Evolutionary conservation across 345 rosid species (phyloP), one percentile per base, ranked within the genome.

Genomic region (Hypericum androsaemum): DNA sequence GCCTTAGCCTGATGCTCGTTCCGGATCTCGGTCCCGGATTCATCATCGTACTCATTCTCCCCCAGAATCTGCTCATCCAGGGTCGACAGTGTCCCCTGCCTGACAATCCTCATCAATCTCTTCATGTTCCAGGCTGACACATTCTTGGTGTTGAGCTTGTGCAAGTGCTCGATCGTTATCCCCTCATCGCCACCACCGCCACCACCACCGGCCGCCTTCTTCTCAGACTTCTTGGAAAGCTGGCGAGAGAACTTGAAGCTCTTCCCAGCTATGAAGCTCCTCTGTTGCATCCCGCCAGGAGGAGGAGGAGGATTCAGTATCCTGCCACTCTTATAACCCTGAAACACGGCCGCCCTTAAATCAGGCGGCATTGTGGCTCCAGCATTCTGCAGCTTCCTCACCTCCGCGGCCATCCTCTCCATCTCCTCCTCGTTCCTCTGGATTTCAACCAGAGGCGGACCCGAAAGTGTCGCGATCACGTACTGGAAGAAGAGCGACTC

Each of bases 61-160:
- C 67, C 73, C 12, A 72, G 65, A 22, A 79, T 57, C 39, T 85
- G 95, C 56, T 92, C 98, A 16, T 83, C 95, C 67, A 92, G 56
- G 13, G 98, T 92, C 2, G 94, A 64, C 37, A 92, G 65, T 0
- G 86, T 65, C 8, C 86, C 98, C 3, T 76, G 65, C 58, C 85
- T 69, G 7, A 92, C 97, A 43, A 92, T 78, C 28, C 83, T 92
- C 76, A 92, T 73, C 74, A 92, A 65, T 56, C 94, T 81, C 79
- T 92, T 92, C 98, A 92, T 92, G 50, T 81, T 88, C 98, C 98
- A 92, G 12, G 98, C 98, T 0, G 97, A 92, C 7, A 92, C 52
- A 28, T 92, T 92, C 80, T 75, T 79, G 8, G 66, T 63, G 47
- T 80, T 92, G 53, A 92, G 71, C 66, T 73, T 85, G 13, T 85